Evolutionary conservation across 2,329 filamentous ascomycete species (phyloP), one percentile per base, ranked within the genome.

Genomic region (Colletotrichum chrysophilum): DNA sequence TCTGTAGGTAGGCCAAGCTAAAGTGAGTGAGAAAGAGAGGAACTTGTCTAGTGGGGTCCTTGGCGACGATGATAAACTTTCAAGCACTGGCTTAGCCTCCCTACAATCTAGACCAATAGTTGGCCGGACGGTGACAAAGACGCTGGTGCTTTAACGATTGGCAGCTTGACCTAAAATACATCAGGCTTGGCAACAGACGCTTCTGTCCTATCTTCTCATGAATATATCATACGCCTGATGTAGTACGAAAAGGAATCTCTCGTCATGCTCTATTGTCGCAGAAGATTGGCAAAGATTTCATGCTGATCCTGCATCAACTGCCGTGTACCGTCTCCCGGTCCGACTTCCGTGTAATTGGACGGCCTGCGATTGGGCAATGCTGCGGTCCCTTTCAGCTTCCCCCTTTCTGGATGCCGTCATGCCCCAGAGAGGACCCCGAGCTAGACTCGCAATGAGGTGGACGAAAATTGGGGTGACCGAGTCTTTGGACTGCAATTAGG

Each of bases 401-500:
- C 34, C 52, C 43, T 55, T 32, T 36, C 56, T 58, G 43, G 64
- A 32, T 58, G 64, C 30, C 60, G 56, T 48, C 28, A 48, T 34
- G 66, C 38, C 30, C 36, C 36, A 36, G 60, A 13, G 58, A 55
- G 13, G 24, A 14, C 24, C 32, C 67, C 34, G 43, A 66, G 28
- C 30, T 13, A 36, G 4, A 24, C 24, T 55, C 36, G 32, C 24
- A 72, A 28, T 7, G 28, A 1, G 43, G 43, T 7, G 4, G 55
- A 61, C 61, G 69, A 61, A 72, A 72, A 64, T 67, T 56, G n/a
- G 69, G 73, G 72, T 75, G 73, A 68, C 69, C 67, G 34, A 64
- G 68, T 10, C 56, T 64, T 72, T 43, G 32, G 18, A 43, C 58
- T 61, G 36, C 36, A 64, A 55, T 58, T 43, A 32, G 72, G 55